A percentile compares a stretch with the other conserved stretches of the same genome.
Evolutionary conservation across 495 filamentous ascomycete species (phyloP).

Genomic region (Copromyces sp.): DNA sequence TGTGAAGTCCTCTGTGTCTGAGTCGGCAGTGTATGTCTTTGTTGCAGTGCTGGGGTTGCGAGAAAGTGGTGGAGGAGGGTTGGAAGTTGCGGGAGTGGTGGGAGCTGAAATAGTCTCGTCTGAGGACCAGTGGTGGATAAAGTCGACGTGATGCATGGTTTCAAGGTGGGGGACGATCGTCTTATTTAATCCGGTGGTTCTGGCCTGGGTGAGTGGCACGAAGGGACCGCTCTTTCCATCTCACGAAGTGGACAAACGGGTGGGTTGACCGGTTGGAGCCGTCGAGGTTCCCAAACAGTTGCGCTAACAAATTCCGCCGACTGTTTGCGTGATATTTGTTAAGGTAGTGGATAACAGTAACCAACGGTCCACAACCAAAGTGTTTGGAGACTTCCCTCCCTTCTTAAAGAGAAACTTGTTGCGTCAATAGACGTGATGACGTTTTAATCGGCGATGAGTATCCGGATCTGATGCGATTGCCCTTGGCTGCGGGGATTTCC

Average conservation of each 20-base stretch:
- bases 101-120: background rate
- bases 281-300: background rate
- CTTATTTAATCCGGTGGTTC: background rate
- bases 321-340: background rate
- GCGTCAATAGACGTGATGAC: background rate
- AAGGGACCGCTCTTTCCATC: background rate
- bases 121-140: constrained; percentile 9
- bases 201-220: background rate
- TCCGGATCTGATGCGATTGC: background rate
- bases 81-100: background rate
- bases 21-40: background rate
- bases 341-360: background rate
- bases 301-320: background rate
- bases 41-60: background rate
- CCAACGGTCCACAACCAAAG: background rate
- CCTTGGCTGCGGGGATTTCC: background rate
- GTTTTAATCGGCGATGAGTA: background rate
- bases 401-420: background rate
- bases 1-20: background rate
- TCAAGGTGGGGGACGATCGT: background rate
- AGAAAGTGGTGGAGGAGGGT: background rate
- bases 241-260: background rate
- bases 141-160: constrained; percentile 7
- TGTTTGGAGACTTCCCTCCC: background rate
- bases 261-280: background rate